Base-by-base conservation (phyloP, 2,329 filamentous ascomycete species). In the Rutstroemia sp. region DNA sequence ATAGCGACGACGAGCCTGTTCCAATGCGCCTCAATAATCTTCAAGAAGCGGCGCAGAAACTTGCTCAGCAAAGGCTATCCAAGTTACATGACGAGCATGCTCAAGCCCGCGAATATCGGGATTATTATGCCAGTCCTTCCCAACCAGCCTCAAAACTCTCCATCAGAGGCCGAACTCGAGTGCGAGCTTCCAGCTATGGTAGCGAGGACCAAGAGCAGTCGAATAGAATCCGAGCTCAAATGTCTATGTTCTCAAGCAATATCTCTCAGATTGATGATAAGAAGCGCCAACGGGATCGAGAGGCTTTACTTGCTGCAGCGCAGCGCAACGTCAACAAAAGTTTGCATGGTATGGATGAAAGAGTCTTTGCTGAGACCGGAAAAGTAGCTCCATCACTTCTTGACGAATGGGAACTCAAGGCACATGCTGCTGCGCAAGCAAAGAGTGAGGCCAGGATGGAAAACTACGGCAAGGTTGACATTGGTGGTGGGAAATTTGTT, bases 41-140 rank as follows among this genome's bases (percentile, higher is more conserved):
- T 1, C 90, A 96, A 68, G 90, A 95, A 66, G 86, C 88, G 5
- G 92, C 92, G 0, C 90, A 94, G 66, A 91, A 86, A 66, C 81
- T 94, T 54, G 92, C 92, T 0, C 85, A 92, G 57, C 88, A 95
- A 69, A 84, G 91, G 38, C 75, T 96, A 23, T 82, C 88, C 5
- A 92, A 87, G 68, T 82, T 96, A 58, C 83, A 92, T 42, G 80
- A 88, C 56, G 86, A 92, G 57, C 77, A 85, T 64, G 73, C 79
- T 52, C 78, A 82, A 60, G 78, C 78, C 56, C 77, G 80, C 4
- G 81, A 84, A 2, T 87, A 86, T 62, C 82, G 88, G 44, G 83
- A 87, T 47, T 91, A 95, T 70, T 96, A 95, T 67, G 81, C 76
- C 63, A 73, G 25, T 67, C 66, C 72, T 23, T 76, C 73, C 71